These are phyloP conservation scores for Colletotrichum destructivum DNA, from an alignment of 2,329 filamentous ascomycete species.

Conservation along the genomic window DNA sequence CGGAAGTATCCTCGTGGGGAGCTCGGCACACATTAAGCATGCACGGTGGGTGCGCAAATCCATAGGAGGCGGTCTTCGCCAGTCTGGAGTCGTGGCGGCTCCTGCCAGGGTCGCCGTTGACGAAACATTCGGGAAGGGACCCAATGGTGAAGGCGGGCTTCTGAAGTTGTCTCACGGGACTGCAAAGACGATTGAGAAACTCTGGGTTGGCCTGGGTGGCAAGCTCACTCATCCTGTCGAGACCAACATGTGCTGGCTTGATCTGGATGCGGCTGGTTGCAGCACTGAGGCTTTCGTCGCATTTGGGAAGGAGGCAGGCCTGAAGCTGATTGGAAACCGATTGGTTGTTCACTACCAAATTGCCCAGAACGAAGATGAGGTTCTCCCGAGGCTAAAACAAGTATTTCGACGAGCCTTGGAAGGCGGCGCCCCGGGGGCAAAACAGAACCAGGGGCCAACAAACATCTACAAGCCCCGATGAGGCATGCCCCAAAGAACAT, in stretches of 20 bases:
- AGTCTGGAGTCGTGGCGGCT: slow-evolving; percentile 80
- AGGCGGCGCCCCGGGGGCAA: slow-evolving; percentile 39
- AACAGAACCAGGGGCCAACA: slow-evolving; percentile 12
- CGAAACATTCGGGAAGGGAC: slow-evolving; percentile 58
- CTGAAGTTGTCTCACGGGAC: slow-evolving; percentile 73
- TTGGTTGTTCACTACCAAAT: slow-evolving; percentile 73
- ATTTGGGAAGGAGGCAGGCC: slow-evolving; percentile 58
- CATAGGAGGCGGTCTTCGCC: slow-evolving; percentile 81
- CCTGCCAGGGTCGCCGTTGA: slow-evolving; percentile 79
- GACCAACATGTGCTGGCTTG: slow-evolving; percentile 94
- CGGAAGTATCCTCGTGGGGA: slow-evolving; percentile 80
- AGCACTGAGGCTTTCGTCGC: slow-evolving; percentile 54
- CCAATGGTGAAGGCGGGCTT: slow-evolving; percentile 66
- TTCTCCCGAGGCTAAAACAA: slow-evolving; percentile 69
- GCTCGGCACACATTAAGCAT: slow-evolving; percentile 53
- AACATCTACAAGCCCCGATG: slow-evolving; percentile 43
- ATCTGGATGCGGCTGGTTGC: slow-evolving; percentile 74
- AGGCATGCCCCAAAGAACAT: background rate
- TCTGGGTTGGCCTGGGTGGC: slow-evolving; percentile 81
- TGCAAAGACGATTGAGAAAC: slow-evolving; percentile 75
- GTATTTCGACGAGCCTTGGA: slow-evolving; percentile 64
- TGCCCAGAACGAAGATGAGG: slow-evolving; percentile 71
- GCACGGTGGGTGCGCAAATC: slow-evolving; percentile 72
- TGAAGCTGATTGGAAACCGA: slow-evolving; percentile 58
- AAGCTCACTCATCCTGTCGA: slow-evolving; percentile 79